These are phyloP conservation scores for Penicillium fuscoglaucum DNA, from an alignment of 2,329 filamentous ascomycete species.

Conservation along the genomic window DNA sequence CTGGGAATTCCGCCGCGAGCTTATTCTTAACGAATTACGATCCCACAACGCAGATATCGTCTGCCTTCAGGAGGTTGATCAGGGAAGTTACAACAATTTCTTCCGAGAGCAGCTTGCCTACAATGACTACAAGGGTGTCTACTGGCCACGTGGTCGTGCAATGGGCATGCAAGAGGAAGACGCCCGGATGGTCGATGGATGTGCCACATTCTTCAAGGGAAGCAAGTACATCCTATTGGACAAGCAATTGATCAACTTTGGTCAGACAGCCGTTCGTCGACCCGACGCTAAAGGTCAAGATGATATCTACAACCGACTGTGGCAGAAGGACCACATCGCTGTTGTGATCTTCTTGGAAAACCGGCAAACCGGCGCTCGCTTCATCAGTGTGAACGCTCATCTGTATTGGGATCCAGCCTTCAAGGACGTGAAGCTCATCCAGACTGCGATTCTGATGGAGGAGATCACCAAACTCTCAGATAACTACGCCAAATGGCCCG, in stretches of 20 bases:
- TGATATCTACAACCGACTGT: conserved; percentile 97
- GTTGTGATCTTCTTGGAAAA: conserved; percentile 93
- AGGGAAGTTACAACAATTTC: conserved; percentile 86
- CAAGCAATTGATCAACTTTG: conserved; percentile 91
- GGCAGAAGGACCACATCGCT: conserved; percentile 97
- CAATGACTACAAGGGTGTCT: conserved; percentile 89
- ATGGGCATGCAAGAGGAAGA: conserved; percentile 91
- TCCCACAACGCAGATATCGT: conserved; percentile 82
- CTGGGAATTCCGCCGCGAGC: conserved; percentile 83
- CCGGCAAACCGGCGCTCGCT: conserved; percentile 78
- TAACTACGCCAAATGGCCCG: conserved; percentile 74
- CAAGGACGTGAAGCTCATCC: conserved; percentile 93
- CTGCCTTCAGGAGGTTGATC: conserved; percentile 90
- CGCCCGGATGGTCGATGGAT: conserved; percentile 87
- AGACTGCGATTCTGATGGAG: conserved; percentile 94
- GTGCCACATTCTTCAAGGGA: conserved; percentile 93
- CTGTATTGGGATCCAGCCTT: conserved; percentile 90
- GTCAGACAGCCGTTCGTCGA: conserved; percentile 85
- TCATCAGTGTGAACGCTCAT: conserved; percentile 93
- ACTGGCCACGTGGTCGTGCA: conserved; percentile 85
- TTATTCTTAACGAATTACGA: conserved; percentile 80
- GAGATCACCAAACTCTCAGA: conserved; percentile 83
- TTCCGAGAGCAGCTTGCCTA: conserved; percentile 85
- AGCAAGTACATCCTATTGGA: conserved; percentile 93
- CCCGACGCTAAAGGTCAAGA: conserved; percentile 97